These are phyloP conservation scores for Populus deltoides DNA, from an alignment of 345 rosid genomes.

Conservation along the genomic window DNA sequence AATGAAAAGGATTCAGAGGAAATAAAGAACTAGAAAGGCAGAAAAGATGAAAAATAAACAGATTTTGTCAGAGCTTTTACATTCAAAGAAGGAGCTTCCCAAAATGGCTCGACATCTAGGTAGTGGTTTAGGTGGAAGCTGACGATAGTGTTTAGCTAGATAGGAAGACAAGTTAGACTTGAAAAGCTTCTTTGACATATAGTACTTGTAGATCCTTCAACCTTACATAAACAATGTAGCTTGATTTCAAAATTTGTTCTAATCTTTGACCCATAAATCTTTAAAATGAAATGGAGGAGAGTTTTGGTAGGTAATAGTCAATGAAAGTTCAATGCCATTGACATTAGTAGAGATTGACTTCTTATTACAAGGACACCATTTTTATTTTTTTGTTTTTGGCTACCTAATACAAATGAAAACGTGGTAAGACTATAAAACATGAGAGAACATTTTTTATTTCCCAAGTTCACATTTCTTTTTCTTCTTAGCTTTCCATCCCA, in stretches of 20 bases:
- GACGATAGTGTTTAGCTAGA: not conserved
- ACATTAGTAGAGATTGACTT: not conserved
- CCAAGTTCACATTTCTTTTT: not conserved
- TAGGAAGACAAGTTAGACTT: slow-evolving; percentile 16
- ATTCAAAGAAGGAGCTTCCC: not conserved
- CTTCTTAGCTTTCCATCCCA: not conserved
- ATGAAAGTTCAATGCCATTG: not conserved
- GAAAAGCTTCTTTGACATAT: not conserved
- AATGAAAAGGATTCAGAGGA: not conserved
- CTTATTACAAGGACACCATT: not conserved
- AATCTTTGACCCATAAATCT: not conserved
- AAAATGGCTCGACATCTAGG: too few species aligned
- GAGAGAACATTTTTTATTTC: not conserved
- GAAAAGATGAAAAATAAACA: not conserved
- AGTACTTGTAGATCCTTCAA: not conserved
- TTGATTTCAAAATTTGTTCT: not conserved
- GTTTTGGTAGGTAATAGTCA: not conserved
- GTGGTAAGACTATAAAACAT: too few species aligned
- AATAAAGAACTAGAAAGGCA: not conserved
- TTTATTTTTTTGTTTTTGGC: too few species aligned
- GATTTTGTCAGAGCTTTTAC: not conserved
- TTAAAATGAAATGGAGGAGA: not conserved
- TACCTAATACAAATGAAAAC: too few species aligned
- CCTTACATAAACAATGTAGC: not conserved
- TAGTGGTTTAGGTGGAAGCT: not conserved